Base-by-base conservation (phyloP, 1,284 basidiomycete genomes). In the Fomitopsis schrenkii region DNA sequence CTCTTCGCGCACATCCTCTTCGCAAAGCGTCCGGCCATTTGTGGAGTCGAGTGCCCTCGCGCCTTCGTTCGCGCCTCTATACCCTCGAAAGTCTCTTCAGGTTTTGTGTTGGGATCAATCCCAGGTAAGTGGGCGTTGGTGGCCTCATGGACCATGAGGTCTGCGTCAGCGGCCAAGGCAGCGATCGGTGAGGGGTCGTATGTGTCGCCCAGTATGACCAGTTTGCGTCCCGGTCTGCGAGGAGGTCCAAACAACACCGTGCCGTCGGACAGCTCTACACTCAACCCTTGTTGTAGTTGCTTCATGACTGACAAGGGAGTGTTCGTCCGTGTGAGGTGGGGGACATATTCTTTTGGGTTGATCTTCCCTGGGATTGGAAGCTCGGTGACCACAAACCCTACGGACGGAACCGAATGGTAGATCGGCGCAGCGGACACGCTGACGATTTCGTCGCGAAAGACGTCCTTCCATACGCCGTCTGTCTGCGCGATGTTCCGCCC, bases 31-130 rank as follows among this genome's bases (percentile, higher is more conserved):
- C 91, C 95, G 17, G 94, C 95, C 84, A 95, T 93, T 66, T 92
- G 90, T 0, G 95, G 94, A 7, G 95, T 97, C 12, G 94, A 95
- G 76, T 98, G 95, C 0, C 95, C 95, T 69, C 93, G 83, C 5
- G 85, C 86, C 70, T 81, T 85, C n/a, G 93, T 80, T 61, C 88
- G 86, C 55, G 75, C 75, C 68, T 90, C 83, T 3, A 95, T 85
- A n/a, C 70, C 81, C 62, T 85, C 82, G 63, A 82, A 80, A 14
- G 86, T 86, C 62, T 86, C 87, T 19, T 70, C 74, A 26, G 72
- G 74, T 70, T 86, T 91, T 60, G 83, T 87, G 44, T 75, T 73
- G 9, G 76, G 71, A 64, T 89, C 85, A 54, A 88, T 67, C 0
- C 79, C 81, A 1, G 93, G 93, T n/a, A 97, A 80, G 73, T 91